Conservation (phyloP, 208 protist species). For the Spongospora subterranea region DNA sequence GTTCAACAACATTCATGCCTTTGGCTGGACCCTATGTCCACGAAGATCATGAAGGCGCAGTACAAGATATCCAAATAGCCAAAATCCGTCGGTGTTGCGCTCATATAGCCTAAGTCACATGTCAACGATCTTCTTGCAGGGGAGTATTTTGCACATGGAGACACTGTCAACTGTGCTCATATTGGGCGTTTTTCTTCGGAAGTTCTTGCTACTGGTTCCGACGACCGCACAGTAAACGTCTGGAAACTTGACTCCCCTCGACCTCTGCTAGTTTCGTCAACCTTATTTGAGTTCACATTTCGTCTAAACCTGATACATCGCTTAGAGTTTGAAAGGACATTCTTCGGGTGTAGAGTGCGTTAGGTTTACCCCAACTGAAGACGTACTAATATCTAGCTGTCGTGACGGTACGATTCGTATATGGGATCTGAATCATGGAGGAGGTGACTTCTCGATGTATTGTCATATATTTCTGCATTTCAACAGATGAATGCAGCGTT, state of each 20-base stretch:
- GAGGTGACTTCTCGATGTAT: neutral
- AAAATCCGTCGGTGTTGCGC: neutral
- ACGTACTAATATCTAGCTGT: neutral
- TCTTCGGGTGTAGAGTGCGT: neutral
- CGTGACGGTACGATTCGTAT: neutral
- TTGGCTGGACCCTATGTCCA: too few species aligned
- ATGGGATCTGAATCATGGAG: neutral
- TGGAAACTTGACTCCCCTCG: neutral
- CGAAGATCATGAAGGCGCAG: too few species aligned
- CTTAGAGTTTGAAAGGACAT: neutral
- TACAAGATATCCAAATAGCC: neutral
- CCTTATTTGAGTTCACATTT: neutral
- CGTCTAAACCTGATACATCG: neutral
- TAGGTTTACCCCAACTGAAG: neutral
- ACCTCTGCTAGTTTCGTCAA: neutral
- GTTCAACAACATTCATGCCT: too few species aligned
- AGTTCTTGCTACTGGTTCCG: constrained; percentile 23
- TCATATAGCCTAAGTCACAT: neutral
- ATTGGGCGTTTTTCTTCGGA: neutral
- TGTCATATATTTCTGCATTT: neutral
- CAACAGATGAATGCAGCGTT: neutral
- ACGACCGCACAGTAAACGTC: neutral
- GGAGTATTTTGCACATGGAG: constrained; percentile 1
- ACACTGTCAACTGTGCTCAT: constrained; percentile 15
- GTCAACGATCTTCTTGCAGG: neutral